A percentile compares a stretch with the other conserved stretches of the same genome.
These are phyloP conservation scores for Coniophora puteana DNA, from an alignment of 1,284 basidiomycete genomes.

Conservation along the genomic window DNA sequence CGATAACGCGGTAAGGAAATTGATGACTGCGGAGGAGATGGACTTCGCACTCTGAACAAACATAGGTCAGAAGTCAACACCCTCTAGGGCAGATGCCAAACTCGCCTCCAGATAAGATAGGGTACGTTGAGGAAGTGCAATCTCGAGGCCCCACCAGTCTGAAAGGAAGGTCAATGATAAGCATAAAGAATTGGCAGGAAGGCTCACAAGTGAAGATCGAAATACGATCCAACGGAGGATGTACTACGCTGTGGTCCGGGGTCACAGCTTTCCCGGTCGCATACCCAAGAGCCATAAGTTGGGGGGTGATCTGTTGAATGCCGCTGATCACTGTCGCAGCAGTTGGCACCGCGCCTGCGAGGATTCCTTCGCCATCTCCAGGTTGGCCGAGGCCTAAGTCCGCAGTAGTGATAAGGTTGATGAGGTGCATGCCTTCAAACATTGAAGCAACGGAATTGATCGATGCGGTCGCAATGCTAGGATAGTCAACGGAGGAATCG, in stretches of 20 bases:
- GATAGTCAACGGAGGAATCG: constrained; percentile 14
- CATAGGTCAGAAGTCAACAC: background rate
- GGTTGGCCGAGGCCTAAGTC: constrained; percentile 61
- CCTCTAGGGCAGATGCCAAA: constrained; percentile 24
- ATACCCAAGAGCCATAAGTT: constrained; percentile 73
- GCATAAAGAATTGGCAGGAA: constrained; percentile 8
- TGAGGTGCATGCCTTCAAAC: constrained; percentile 54
- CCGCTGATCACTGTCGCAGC: constrained; percentile 67
- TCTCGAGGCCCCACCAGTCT: constrained; percentile 85
- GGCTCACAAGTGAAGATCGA: constrained; percentile 76
- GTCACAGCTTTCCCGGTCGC: constrained; percentile 62
- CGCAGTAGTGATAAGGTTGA: constrained; percentile 51
- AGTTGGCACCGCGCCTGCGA: constrained; percentile 71
- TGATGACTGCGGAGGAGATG: constrained; percentile 58
- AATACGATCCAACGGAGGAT: constrained; percentile 72
- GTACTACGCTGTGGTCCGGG: constrained; percentile 68
- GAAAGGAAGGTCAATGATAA: constrained; percentile 4
- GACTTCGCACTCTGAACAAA: constrained; percentile 50
- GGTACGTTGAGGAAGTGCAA: constrained; percentile 67
- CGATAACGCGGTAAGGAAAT: constrained; percentile 68
- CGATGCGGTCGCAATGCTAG: constrained; percentile 45
- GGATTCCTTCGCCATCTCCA: constrained; percentile 50
- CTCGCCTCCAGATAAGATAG: constrained; percentile 55
- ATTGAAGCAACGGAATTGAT: constrained; percentile 45
- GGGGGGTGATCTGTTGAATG: constrained; percentile 64